Base-by-base conservation (phyloP, 2,329 filamentous ascomycete species). In the Fusarium circinatum region DNA sequence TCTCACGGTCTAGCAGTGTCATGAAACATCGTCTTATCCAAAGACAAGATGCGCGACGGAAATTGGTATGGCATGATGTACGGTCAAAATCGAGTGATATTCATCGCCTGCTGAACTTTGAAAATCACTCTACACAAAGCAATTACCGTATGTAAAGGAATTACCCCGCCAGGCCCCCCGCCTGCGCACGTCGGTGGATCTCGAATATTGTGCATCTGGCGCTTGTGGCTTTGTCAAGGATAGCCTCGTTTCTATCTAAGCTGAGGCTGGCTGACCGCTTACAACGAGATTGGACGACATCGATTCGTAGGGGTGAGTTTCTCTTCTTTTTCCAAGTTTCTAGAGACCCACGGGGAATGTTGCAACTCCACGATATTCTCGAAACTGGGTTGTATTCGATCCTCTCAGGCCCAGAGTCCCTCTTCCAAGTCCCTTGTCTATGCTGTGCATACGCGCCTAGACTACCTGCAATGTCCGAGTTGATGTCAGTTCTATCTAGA, bases 231-330 rank as follows among this genome's bases (percentile, higher is more conserved):
- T 41, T 64, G 70, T 68, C 72, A 76, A 69, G 76, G 77, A 78
- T 78, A 77, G 73, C 77, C 77, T 78, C 75, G 75, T 75, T 71
- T 70, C 65, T 48, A 32, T 48, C 49, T 49, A 68, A 75, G 64
- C 69, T 69, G 76, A 79, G 77, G 77, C 77, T 79, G 77, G 74
- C 76, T 79, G 77, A 79, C 77, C 77, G 77, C 77, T 72, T 58
- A 65, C 59, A 48, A 63, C 52, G 45, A 70, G 64, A 75, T 68
- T 70, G 70, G 75, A 78, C 75, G 68, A 65, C 68, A 58, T 68
- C 62, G 68, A 28, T 54, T 69, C 65, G 51, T 63, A 69, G 71
- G 71, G 63, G 71, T 44, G 65, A 52, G 32, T 30, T 51, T 68
- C 45, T 56, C 45, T 49, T 48, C 63, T 51, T 62, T 26, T 67